Conservation (phyloP, 2,329 filamentous ascomycete species). For the Pseudogymnoascus sp. region DNA sequence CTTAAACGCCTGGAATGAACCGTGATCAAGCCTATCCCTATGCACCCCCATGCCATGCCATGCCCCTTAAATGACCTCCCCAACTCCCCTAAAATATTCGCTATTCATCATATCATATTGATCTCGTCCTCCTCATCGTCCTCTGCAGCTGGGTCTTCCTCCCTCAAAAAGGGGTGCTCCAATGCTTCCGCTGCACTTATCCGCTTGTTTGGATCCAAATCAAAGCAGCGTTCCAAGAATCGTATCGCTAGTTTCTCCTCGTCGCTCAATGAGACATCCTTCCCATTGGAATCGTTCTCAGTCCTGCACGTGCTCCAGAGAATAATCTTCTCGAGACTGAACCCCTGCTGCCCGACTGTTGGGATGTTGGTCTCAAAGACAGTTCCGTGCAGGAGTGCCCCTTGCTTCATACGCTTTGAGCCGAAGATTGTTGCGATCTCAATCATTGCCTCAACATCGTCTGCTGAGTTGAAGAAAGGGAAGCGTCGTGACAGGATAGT, state of each 20-base stretch:
- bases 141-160: constrained; percentile 23
- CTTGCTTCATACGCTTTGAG: constrained; percentile 70
- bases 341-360: constrained; percentile 77
- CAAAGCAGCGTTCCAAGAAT: constrained; percentile 65
- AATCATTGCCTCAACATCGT: constrained; percentile 95
- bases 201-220: constrained; percentile 64
- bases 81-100: constrained; percentile 21
- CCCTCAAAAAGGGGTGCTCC: constrained; percentile 58
- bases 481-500: constrained; percentile 88
- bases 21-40: background rate
- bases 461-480: constrained; percentile 97
- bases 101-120: constrained; percentile 40
- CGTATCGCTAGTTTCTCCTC: constrained; percentile 67
- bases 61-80: constrained; percentile 8
- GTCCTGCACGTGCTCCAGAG: constrained; percentile 80
- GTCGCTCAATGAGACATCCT: constrained; percentile 44
- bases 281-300: constrained; percentile 44
- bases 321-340: constrained; percentile 86
- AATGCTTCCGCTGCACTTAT: constrained; percentile 71
- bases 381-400: constrained; percentile 77
- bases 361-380: constrained; percentile 90
- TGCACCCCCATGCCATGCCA: constrained; percentile 8
- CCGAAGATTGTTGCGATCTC: constrained; percentile 97
- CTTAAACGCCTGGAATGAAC: constrained; percentile 11
- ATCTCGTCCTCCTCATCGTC: constrained; percentile 41